A percentile compares a stretch with the other conserved stretches of the same genome.
These are phyloP conservation scores for Acorus gramineus DNA, from an alignment of 106 monocot species.

Conservation along the genomic window DNA sequence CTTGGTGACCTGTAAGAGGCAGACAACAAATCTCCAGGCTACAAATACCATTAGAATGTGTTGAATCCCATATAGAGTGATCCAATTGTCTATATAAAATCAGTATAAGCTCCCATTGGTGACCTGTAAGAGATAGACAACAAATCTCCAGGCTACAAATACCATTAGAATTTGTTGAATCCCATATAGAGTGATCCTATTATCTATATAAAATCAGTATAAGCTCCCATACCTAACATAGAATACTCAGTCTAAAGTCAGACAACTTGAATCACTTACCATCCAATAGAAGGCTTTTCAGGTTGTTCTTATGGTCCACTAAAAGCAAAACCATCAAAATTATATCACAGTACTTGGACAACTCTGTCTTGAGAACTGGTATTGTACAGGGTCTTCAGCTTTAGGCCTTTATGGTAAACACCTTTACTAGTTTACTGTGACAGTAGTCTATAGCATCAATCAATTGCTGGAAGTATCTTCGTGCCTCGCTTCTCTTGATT, in stretches of 20 bases:
- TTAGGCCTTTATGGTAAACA: slow-evolving; percentile 63
- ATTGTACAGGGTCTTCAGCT: slow-evolving; percentile 12
- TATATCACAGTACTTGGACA: too few species aligned
- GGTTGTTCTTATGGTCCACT: slow-evolving; percentile 12
- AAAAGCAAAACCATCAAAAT: neutral
- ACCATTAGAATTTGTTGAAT: too few species aligned
- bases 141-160: too few species aligned
- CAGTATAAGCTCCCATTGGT: too few species aligned
- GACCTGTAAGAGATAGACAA: too few species aligned
- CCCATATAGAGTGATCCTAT: too few species aligned
- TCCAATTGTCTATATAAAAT: neutral
- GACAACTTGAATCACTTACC: slow-evolving; percentile 50
- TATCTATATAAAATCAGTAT: too few species aligned
- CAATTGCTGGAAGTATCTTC: slow-evolving; percentile 62
- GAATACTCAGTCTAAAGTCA: slow-evolving; percentile 56
- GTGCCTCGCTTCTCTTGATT: slow-evolving; percentile 38
- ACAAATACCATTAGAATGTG: neutral
- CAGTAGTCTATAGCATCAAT: slow-evolving; percentile 69
- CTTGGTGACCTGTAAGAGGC: slow-evolving; percentile 71
- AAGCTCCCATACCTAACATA: slow-evolving; percentile 24
- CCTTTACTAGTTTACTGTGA: slow-evolving; percentile 24
- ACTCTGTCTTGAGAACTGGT: too few species aligned
- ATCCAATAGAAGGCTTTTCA: slow-evolving; percentile 59
- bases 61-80: neutral
- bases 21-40: slow-evolving; percentile 40